A percentile compares a stretch with the other conserved stretches of the same genome.
phyloP scores from a whole-genome alignment of 441 rosid genomes.

The Pelargonium citronellum region DNA sequence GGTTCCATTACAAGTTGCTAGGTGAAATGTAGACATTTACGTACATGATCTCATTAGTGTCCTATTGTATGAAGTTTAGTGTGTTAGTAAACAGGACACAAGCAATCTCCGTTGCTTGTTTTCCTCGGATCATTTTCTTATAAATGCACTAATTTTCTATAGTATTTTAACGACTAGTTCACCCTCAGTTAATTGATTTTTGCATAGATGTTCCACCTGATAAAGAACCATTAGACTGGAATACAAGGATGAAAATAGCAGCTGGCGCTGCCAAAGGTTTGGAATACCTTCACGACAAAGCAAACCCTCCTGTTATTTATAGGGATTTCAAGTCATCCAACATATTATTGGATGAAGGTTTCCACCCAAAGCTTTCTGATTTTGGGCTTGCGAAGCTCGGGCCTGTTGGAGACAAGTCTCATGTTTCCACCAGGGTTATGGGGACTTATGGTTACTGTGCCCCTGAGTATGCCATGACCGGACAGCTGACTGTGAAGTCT shows the following conservation, averaged over 20 bases:
- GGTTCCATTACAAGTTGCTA: too few relatives aligned
- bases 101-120: too few relatives aligned
- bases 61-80: too few relatives aligned
- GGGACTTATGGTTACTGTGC: conserved; percentile 98
- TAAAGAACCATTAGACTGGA: conserved; percentile 86
- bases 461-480: conserved; percentile 98
- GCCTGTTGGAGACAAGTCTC: conserved; percentile 91
- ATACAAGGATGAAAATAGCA: conserved; percentile 95
- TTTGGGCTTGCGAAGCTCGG: conserved; percentile 97
- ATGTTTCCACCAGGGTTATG: conserved; percentile 96
- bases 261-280: conserved; percentile 97
- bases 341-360: conserved; percentile 81
- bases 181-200: conserved; percentile 15
- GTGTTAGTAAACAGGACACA: too few relatives aligned
- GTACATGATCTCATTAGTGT: too few relatives aligned
- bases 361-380: conserved; percentile 89
- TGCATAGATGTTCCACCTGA: conserved; percentile 73
- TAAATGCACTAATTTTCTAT: background rate
- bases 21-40: too few relatives aligned
- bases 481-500: conserved; percentile 88
- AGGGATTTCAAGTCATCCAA: conserved; percentile 94
- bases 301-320: conserved; percentile 92
- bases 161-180: background rate
- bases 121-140: background rate
- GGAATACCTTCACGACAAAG: conserved; percentile 86